These are phyloP conservation scores for Colletotrichum echinochloae DNA, from an alignment of 2,329 filamentous ascomycete genomes.

Conservation along the genomic window DNA sequence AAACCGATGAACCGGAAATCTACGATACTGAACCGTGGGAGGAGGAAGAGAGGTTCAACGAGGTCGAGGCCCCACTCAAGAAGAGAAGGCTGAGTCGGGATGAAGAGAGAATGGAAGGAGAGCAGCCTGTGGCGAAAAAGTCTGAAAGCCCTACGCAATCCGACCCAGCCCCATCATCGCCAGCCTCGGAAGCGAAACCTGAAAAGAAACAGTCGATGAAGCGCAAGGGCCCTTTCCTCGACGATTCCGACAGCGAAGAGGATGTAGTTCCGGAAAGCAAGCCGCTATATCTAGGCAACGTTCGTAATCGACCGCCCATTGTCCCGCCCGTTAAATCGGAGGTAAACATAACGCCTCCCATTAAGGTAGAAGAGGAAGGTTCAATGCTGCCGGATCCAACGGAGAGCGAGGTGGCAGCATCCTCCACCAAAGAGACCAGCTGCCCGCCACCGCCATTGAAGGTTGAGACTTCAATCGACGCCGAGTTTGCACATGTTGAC, in stretches of 20 bases:
- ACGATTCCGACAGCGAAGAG: conserved; percentile 73
- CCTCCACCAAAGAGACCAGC: conserved; percentile 33
- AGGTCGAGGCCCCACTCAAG: conserved; percentile 53
- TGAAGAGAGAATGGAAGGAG: conserved; percentile 25
- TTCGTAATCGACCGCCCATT: background rate
- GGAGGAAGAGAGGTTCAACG: conserved; percentile 47
- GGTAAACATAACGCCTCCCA: background rate
- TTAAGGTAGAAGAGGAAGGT: background rate
- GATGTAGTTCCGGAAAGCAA: conserved; percentile 44
- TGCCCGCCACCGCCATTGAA: conserved; percentile 44
- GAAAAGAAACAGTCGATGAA: conserved; percentile 43
- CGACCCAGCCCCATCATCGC: conserved; percentile 20
- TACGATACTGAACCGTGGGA: conserved; percentile 29
- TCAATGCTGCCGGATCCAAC: background rate
- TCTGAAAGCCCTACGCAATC: conserved; percentile 5
- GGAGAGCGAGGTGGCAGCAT: conserved; percentile 9
- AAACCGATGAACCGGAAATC: conserved; percentile 23
- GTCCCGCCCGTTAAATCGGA: background rate
- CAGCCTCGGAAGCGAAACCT: conserved; percentile 8
- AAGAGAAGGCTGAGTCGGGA: conserved; percentile 56
- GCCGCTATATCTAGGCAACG: background rate
- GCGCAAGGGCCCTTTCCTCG: conserved; percentile 72
- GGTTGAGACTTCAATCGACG: conserved; percentile 48
- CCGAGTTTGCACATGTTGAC: conserved; percentile 53
- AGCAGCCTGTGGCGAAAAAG: background rate